Conservation (phyloP, 2,329 filamentous ascomycete species). For the Cercospora berteroae region DNA sequence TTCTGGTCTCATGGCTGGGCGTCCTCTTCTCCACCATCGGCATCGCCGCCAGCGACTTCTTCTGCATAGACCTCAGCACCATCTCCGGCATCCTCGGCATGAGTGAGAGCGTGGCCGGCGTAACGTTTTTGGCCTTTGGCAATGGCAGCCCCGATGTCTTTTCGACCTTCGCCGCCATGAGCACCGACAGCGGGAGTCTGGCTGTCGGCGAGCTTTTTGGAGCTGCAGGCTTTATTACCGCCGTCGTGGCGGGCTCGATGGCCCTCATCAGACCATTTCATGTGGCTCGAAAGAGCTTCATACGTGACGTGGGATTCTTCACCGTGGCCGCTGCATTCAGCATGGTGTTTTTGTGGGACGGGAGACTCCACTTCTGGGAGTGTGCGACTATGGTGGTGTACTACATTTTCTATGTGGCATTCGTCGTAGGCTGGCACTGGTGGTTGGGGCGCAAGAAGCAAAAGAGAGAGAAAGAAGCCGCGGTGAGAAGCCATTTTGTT, state of each 20-base stretch:
- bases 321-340: constrained; percentile 82
- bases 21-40: constrained; percentile 95
- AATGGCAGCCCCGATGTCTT: constrained; percentile 98
- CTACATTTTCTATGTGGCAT: constrained; percentile 83
- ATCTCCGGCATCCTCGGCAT: constrained; percentile 85
- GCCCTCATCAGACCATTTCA: constrained; percentile 92
- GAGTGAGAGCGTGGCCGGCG: constrained; percentile 92
- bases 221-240: constrained; percentile 92
- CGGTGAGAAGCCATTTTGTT: constrained; percentile 72
- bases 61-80: constrained; percentile 93
- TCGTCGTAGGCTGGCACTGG: constrained; percentile 93
- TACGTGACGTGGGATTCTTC: constrained; percentile 90
- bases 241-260: constrained; percentile 96
- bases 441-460: constrained; percentile 64
- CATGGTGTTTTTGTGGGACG: constrained; percentile 83
- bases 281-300: constrained; percentile 83
- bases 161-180: constrained; percentile 97
- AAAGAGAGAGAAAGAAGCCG: constrained; percentile 63
- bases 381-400: constrained; percentile 86
- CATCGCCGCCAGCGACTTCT: constrained; percentile 96
- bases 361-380: constrained; percentile 81
- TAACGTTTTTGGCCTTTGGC: constrained; percentile 93
- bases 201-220: constrained; percentile 93
- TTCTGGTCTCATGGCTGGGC: constrained; percentile 79
- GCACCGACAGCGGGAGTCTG: constrained; percentile 93